Evolutionary conservation across 192 early-diverging fungal genomes (phyloP).

Genomic region (Funneliformis geosporum): DNA sequence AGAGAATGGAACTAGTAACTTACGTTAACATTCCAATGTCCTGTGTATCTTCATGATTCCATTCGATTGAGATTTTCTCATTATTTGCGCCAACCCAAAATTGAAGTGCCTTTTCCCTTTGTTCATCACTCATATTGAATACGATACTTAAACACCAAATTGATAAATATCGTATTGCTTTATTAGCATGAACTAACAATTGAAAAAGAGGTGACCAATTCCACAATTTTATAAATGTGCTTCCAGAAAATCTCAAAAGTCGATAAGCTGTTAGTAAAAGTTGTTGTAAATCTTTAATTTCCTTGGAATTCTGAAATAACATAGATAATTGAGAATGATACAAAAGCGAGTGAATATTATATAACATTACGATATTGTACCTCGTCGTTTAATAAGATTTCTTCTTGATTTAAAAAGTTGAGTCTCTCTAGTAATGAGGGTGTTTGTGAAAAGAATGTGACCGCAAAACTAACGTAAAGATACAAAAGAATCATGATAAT

Average conservation of each 20-base stretch:
- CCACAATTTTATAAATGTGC: slow-evolving; percentile 55
- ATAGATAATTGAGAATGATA: background rate
- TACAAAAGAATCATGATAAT: slow-evolving; percentile 23
- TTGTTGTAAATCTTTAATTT: slow-evolving; percentile 39
- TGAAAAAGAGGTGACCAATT: slow-evolving; percentile 55
- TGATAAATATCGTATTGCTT: slow-evolving; percentile 46
- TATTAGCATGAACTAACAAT: slow-evolving; percentile 45
- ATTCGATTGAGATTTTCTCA: slow-evolving; percentile 36
- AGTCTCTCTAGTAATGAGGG: slow-evolving; percentile 51
- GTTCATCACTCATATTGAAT: slow-evolving; percentile 51
- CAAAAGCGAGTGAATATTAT: background rate
- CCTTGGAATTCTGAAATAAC: slow-evolving; percentile 30
- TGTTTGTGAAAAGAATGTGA: slow-evolving; percentile 55
- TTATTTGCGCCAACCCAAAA: slow-evolving; percentile 33
- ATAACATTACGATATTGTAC: background rate
- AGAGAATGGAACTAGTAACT: background rate
- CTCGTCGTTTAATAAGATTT: background rate
- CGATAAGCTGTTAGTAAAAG: slow-evolving; percentile 55
- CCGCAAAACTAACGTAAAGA: slow-evolving; percentile 47
- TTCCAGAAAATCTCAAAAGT: slow-evolving; percentile 50
- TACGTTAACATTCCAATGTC: slow-evolving; percentile 45
- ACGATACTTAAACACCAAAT: slow-evolving; percentile 50
- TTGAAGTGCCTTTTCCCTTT: slow-evolving; percentile 35
- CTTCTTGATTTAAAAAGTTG: slow-evolving; percentile 14
- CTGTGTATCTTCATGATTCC: slow-evolving; percentile 36